Base-by-base conservation (phyloP, 2,329 filamentous ascomycete genomes). In the Fusarium sp. region DNA sequence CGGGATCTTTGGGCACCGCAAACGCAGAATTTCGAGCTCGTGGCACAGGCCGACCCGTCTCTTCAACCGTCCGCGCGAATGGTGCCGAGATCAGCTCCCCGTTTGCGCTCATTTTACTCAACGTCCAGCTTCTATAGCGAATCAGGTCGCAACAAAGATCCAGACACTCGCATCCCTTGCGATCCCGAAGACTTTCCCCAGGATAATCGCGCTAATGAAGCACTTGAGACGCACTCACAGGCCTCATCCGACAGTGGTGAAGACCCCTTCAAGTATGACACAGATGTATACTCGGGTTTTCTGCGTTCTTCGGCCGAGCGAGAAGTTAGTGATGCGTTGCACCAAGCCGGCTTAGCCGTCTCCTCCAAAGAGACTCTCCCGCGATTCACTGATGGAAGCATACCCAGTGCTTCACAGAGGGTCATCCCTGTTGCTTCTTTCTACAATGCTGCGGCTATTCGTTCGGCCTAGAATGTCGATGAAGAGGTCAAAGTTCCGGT, bases 181-280 rank as follows among this genome's bases (percentile, higher is more conserved):
- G 47, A 42, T 17, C 48, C 55, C 33, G 41, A 21, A 10, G 20
- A 23, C 13, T 41, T 27, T 4, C 17, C 41, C 15, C 46, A 41
- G 13, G 18, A 52, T 6, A 47, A 53, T 20, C 37, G 41, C 27
- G 41, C 55, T 17, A 56, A 59, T 5, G 59, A 71, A 11, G 36
- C 58, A 10, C 20, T 42, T 33, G 65, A 63, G 29, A 71, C 67
- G 63, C 40, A 71, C 51, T 67, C 76, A n/a, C 69, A 74, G 59
- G 39, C 78, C 55, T 79, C 78, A 3, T 76, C 73, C 61, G 77
- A 77, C 23, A 72, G 73, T 5, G 78, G 76, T 25, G 78, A 75
- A 1, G 82, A 85, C 39, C 82, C 80, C 0, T 85, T 85, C 72
- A 76, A 77, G 46, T 85, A 83, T 60, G 83, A 85, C 66, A 76